Evolutionary conservation across 2,329 filamentous ascomycete genomes (phyloP), one percentile per base, ranked within the genome.

Genomic region (Trichophyton rubrum): DNA sequence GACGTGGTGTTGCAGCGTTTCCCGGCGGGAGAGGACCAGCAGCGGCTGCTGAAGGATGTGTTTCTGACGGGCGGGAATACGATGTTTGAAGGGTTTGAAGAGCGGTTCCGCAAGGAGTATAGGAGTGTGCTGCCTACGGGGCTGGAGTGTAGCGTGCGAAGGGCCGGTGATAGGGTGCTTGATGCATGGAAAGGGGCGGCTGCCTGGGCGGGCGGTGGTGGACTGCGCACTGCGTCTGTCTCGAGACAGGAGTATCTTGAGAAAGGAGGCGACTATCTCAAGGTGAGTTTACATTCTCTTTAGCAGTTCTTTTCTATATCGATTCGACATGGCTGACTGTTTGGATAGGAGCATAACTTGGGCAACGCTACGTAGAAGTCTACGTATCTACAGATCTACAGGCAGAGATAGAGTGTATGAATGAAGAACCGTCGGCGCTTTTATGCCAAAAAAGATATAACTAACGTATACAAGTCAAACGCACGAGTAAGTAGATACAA

Each of bases 141-240:
- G 11, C 77, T 85, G 17, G 78, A 82, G 33, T 75, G 96, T n/a
- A 73, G 72, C 9, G 83, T 96, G 20, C 13, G 93, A 47, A 82
- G 82, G 56, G 93, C 93, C 0, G 76, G 78, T 61, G 85, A 97
- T 71, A 83, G 89, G 1, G 72, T 93, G 27, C 77, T 95, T 40
- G 93, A 99, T 79, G 89, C 92, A 2, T 99, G 93, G 93, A 89
- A 82, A 73, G 93, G 93, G 6, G 93, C 93, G 0, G 92, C 93
- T 11, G 80, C 83, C 63, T 99, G 93, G 92, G 88, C 86, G 43
- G 74, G 70, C 15, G 68, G 72, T 13, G 79, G 79, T 20, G 77
- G 80, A 59, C 85, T 85, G 75, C 83, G 80, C 70, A 74, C 77
- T 40, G 84, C 84, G 3, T 86, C 84, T 63, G 82, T 99, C 47